Conservation (phyloP, 305 asterid genomes). For the Plantago rigida region DNA sequence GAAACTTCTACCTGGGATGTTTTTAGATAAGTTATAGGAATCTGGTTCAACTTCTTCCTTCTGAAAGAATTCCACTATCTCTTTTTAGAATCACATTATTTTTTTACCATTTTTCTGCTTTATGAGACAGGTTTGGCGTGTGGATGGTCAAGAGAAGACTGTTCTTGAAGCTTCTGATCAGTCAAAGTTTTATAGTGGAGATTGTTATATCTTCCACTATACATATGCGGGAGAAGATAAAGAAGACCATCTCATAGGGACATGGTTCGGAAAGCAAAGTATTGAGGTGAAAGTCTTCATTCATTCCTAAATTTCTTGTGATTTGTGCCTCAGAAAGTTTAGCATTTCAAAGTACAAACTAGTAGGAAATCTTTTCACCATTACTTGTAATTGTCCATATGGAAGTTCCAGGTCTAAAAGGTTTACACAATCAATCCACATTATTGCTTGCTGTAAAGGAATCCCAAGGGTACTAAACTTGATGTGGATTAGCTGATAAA, state of each 20-base stretch:
- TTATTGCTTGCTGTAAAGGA: no score
- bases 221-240: slow-evolving; percentile 77
- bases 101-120: slow-evolving; percentile 14
- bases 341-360: slow-evolving; percentile 2
- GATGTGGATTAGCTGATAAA: no score
- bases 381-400: background rate
- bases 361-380: slow-evolving; percentile 8
- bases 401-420: no score
- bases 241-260: slow-evolving; percentile 85
- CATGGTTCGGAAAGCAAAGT: slow-evolving; percentile 95
- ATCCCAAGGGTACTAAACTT: no score
- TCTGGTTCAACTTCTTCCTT: no score
- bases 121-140: slow-evolving; percentile 78
- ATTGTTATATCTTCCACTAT: slow-evolving; percentile 84
- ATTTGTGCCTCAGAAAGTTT: slow-evolving; percentile 13
- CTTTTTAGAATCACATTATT: background rate
- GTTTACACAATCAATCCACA: no score
- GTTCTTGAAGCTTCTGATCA: slow-evolving; percentile 65
- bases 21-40: no score
- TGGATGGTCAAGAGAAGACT: slow-evolving; percentile 57
- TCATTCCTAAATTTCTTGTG: slow-evolving; percentile 15
- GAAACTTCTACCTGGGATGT: no score
- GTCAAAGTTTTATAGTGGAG: slow-evolving; percentile 89
- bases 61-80: no score
- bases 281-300: slow-evolving; percentile 50